Percentiles rank a stretch among this genome's conserved stretches.
Evolutionary conservation across 2,329 filamentous ascomycete genomes (phyloP).

Genomic region (Cercospora sesami): DNA sequence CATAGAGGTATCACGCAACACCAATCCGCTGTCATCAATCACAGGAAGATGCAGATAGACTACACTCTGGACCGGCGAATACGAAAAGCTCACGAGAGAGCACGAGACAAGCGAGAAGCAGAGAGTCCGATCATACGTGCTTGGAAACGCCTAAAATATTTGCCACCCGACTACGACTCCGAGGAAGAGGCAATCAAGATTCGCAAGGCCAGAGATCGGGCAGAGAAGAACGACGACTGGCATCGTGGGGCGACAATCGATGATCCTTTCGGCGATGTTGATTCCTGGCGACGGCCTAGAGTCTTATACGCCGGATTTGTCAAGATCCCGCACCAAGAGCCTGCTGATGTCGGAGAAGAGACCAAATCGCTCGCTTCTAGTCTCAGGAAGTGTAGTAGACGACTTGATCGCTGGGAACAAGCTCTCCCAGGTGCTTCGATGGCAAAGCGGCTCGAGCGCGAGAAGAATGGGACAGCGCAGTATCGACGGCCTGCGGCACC

Average conservation of each 20-base stretch:
- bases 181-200: conserved; percentile 42
- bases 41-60: conserved; percentile 76
- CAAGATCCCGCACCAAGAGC: conserved; percentile 57
- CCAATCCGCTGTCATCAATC: conserved; percentile 76
- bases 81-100: conserved; percentile 63
- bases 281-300: conserved; percentile 28
- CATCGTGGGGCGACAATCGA: conserved; percentile 37
- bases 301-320: conserved; percentile 55
- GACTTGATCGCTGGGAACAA: conserved; percentile 66
- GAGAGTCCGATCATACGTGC: conserved; percentile 69
- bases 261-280: conserved; percentile 30
- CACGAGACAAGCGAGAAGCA: conserved; percentile 61
- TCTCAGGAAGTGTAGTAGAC: conserved; percentile 62
- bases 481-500: not conserved
- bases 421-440: conserved; percentile 36
- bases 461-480: conserved; percentile 17
- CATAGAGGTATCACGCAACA: conserved; percentile 77
- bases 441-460: conserved; percentile 29
- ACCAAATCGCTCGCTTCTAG: conserved; percentile 65
- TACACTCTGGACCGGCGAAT: conserved; percentile 77
- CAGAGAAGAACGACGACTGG: conserved; percentile 43
- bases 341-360: conserved; percentile 77
- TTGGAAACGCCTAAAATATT: conserved; percentile 60
- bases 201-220: conserved; percentile 31
- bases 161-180: conserved; percentile 50